Base-by-base conservation (phyloP, 2,329 filamentous ascomycete genomes). In the Sphaerulina musiva region DNA sequence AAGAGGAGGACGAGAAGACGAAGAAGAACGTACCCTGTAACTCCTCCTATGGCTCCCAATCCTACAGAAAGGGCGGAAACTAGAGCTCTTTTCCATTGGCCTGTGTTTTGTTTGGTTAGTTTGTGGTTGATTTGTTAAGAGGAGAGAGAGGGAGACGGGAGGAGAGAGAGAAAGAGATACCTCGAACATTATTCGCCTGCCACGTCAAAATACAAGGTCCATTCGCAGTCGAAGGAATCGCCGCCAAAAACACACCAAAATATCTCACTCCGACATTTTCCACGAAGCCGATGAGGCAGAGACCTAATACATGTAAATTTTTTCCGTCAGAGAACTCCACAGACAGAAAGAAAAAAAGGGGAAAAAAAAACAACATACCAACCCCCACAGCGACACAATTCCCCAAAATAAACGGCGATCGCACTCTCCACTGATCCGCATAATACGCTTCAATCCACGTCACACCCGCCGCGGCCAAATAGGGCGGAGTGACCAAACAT, bases 1-100 rank as follows among this genome's bases (percentile, higher is more conserved):
- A 17, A 17, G 14, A 17, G 14, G n/a, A n/a, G n/a, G n/a, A n/a
- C n/a, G 14, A 17, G 14, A 17, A 17, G 14, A 17, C 1, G 14
- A 17, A 17, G 14, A 17, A 17, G 14, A 17, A 17, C 40, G 26
- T 29, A 46, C 48, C 59, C 59, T 38, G 54, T 56, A 29, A 92
- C 90, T 40, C 88, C 87, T 29, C 88, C 87, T 23, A 92, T 74
- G 11, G 50, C 57, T 29, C 51, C 48, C 9, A 44, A 36, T 6
- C 54, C 54, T 9, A 56, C 48, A 14, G 51, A 48, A 10, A 45
- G 36, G 8, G 57, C 51, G 8, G 54, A 56, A 17, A 47, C 26
- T 2, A 59, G 36, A 10, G 77, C 42, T 75, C 60, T 74, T 64
- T 80, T 81, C 58, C 76, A 79, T 53, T 76, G 74, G 1, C 78